Percentiles rank a stretch among this genome's conserved stretches.
These are phyloP conservation scores for Xylaria bambusicola DNA, from an alignment of 495 filamentous ascomycete species.

Conservation along the genomic window DNA sequence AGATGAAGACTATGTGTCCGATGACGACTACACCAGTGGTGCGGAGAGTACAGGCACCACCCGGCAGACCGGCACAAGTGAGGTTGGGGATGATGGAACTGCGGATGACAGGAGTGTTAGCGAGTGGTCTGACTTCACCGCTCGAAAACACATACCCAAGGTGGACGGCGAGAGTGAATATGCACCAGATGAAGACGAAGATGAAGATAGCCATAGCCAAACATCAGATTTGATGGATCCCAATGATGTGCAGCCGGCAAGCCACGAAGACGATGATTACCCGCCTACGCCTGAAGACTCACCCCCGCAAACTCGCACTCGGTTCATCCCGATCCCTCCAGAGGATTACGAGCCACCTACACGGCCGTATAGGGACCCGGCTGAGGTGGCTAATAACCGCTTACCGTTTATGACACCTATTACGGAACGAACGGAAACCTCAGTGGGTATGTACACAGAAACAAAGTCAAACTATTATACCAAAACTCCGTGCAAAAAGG, in stretches of 20 bases:
- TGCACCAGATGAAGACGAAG: constrained; percentile 20
- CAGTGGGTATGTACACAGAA: constrained; percentile 64
- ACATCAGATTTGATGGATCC: constrained; percentile 38
- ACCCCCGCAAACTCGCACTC: constrained; percentile 45
- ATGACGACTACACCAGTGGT: constrained; percentile 75
- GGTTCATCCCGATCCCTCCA: constrained; percentile 69
- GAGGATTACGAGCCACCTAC: constrained; percentile 79
- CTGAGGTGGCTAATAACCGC: constrained; percentile 76
- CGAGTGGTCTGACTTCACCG: constrained; percentile 85
- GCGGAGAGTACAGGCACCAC: constrained; percentile 77
- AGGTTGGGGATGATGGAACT: constrained; percentile 50
- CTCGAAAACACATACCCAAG: constrained; percentile 67
- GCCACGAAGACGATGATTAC: constrained; percentile 28
- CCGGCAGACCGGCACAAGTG: constrained; percentile 58
- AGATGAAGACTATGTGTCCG: constrained; percentile 67
- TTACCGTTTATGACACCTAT: constrained; percentile 99
- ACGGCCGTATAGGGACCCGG: constrained; percentile 73
- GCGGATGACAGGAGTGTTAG: constrained; percentile 65
- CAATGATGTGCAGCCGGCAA: constrained; percentile 29
- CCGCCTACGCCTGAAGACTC: constrained; percentile 29
- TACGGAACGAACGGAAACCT: constrained; percentile 89
- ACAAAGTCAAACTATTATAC: constrained; percentile 41
- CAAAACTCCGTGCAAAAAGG: constrained; percentile 73
- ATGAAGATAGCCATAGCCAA: constrained; percentile 27
- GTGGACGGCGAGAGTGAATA: constrained; percentile 35